Base-by-base conservation (phyloP, 208 protist species). In the Acanthamoeba triangularis region DNA sequence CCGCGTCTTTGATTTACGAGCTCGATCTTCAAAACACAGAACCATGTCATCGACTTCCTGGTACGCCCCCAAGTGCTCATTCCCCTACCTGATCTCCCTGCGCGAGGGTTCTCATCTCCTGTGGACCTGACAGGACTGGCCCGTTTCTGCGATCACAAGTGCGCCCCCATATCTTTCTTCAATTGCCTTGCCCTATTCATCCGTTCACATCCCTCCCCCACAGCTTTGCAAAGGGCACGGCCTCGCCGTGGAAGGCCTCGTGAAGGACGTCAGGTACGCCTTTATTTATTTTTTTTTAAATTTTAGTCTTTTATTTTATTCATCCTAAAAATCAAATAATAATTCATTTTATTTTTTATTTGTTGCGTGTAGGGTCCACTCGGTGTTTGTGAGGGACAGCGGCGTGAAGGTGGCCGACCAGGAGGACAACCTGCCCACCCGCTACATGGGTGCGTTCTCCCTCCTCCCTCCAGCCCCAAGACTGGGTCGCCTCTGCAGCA, bases 341-440 rank as follows among this genome's bases (percentile, higher is more conserved):
- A 25, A 25, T 28, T 63, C 18, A 3, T 25, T 28, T 16, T n/a
- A 2, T 16, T 63, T 28, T n/a, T 28, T 16, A 25, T 63, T 63
- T 16, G 5, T 16, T 16, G 18, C 18, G 8, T n/a, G 6, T 28
- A 78, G 69, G 18, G 69, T 78, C 28, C 69, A 78, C 69, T 78
- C 69, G 69, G 69, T 78, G 69, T 78, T 78, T n/a, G 69, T 78
- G 8, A 7, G 69, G 69, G 69, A 78, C 35, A 78, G 11, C 33
- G 69, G 8, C 30, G 69, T 78, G 69, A 41, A n/a, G 69, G 69
- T 78, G n/a, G 28, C 69, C 69, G 69, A 78, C 28, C 78, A 87
- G 78, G 78, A 87, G 78, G 78, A 87, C 78, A 87, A 87, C 33
- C 49, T 87, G 78, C 78, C 78, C 78, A 87, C 78, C 20, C 78